Percentiles rank a stretch among this genome's conserved stretches.
Evolutionary conservation across 768 basidiomycete genomes (phyloP).

Genomic region (Lactifluus subvellereus): DNA sequence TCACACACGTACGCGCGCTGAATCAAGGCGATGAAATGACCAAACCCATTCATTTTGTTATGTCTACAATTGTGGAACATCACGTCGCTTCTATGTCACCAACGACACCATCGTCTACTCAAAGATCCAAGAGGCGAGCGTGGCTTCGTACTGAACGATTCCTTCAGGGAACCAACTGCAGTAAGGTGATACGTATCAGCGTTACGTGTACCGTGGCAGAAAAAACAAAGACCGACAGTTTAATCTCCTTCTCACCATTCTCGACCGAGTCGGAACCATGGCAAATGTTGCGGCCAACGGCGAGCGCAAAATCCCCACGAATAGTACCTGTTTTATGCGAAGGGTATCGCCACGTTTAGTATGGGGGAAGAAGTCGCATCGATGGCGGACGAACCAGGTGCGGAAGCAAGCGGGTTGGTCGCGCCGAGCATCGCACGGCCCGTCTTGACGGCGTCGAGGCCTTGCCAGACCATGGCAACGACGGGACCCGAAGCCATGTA

Average conservation of each 20-base stretch:
- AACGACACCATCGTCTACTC: conserved; percentile 45
- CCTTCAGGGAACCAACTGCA: conserved; percentile 91
- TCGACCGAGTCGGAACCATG: conserved; percentile 89
- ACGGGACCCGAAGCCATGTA: conserved; percentile 98
- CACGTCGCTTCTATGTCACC: neutral
- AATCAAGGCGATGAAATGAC: neutral
- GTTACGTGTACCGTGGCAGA: neutral
- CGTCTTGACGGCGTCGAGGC: conserved; percentile 89
- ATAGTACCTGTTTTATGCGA: conserved; percentile 61
- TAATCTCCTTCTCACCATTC: conserved; percentile 91
- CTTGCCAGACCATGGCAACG: conserved; percentile 93
- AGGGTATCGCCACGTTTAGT: neutral
- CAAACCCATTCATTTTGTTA: neutral
- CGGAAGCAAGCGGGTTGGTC: conserved; percentile 91
- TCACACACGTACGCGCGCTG: neutral
- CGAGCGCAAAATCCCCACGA: conserved; percentile 92
- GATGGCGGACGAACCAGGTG: conserved; percentile 55
- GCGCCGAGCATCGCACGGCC: conserved; percentile 94
- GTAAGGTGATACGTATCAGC: conserved; percentile 21
- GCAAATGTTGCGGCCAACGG: conserved; percentile 92
- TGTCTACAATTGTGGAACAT: conserved; percentile 10
- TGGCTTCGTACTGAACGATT: conserved; percentile 60
- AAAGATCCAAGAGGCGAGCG: conserved; percentile 68
- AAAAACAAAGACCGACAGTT: conserved; percentile 51
- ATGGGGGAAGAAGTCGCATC: too few relatives aligned